Percentiles rank a stretch among this genome's conserved stretches.
phyloP scores from a whole-genome alignment of 352 stramenopile species.

The Globisporangium orthogonon region DNA sequence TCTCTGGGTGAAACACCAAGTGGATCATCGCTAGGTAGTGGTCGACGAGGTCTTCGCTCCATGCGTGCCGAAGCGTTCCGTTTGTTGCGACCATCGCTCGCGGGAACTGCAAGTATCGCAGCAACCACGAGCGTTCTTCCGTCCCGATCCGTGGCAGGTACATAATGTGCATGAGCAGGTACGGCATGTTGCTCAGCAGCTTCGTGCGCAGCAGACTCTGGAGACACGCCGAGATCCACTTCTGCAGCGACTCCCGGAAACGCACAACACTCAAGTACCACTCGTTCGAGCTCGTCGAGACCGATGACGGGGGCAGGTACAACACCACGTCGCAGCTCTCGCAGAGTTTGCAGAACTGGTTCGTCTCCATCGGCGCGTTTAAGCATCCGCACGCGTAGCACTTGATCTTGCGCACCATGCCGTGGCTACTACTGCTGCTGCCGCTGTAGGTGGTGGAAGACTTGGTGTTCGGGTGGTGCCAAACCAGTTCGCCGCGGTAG shows the following conservation, averaged over 20 bases:
- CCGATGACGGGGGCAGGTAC: conserved; percentile 68
- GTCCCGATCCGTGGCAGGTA: conserved; percentile 75
- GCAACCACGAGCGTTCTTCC: conserved; percentile 73
- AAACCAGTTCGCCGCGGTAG: conserved; percentile 69
- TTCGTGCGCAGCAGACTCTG: conserved; percentile 55
- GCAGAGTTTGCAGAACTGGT: conserved; percentile 72
- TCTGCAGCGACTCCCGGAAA: conserved; percentile 72
- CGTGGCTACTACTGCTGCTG: conserved; percentile 13
- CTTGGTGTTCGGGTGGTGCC: conserved; percentile 29
- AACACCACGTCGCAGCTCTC: conserved; percentile 68
- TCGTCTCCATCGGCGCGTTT: conserved; percentile 58
- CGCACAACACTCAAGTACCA: conserved; percentile 72
- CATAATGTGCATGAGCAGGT: conserved; percentile 82
- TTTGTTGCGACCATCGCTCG: conserved; percentile 48
- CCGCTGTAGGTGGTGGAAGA: conserved; percentile 1
- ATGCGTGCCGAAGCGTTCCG: conserved; percentile 50
- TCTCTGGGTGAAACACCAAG: conserved; percentile 81
- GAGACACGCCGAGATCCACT: conserved; percentile 74
- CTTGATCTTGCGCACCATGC: conserved; percentile 55
- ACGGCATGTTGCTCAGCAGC: conserved; percentile 71
- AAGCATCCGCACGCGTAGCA: conserved; percentile 72
- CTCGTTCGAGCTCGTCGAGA: conserved; percentile 73
- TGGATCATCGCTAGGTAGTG: conserved; percentile 85
- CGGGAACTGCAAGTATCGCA: conserved; percentile 80
- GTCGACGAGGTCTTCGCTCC: conserved; percentile 79